These are phyloP conservation scores for Phytopythium aichiense DNA, from an alignment of 352 stramenopile species.

Conservation along the genomic window DNA sequence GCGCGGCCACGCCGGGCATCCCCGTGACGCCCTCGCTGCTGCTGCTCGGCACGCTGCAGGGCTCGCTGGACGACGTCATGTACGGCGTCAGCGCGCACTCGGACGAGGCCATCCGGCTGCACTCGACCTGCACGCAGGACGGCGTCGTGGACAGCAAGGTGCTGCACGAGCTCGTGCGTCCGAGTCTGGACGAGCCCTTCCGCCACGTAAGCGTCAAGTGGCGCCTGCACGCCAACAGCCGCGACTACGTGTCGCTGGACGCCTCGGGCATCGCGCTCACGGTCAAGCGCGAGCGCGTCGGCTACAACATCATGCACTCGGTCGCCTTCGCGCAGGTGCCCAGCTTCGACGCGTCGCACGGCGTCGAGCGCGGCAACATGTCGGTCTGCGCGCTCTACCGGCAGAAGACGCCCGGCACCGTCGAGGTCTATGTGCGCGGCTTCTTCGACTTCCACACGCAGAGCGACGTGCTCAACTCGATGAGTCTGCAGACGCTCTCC, in stretches of 20 bases:
- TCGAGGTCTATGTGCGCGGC: conserved; percentile 44
- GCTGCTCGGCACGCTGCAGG: conserved; percentile 46
- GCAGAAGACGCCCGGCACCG: conserved; percentile 34
- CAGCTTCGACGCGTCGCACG: conserved; percentile 26
- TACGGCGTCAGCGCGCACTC: conserved; percentile 40
- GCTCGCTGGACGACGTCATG: conserved; percentile 62
- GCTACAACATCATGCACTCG: conserved; percentile 54
- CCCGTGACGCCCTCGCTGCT: conserved; percentile 40
- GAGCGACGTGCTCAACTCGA: conserved; percentile 33
- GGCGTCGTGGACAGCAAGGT: conserved; percentile 47
- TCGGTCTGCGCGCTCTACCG: conserved; percentile 45
- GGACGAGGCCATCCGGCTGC: conserved; percentile 44
- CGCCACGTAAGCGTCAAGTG: conserved; percentile 48
- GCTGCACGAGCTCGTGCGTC: conserved; percentile 37
- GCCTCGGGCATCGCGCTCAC: conserved; percentile 33
- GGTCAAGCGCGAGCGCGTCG: conserved; percentile 28
- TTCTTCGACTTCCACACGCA: conserved; percentile 48
- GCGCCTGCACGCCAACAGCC: conserved; percentile 35
- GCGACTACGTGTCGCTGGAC: conserved; percentile 55
- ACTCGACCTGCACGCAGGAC: conserved; percentile 45
- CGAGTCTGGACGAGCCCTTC: conserved; percentile 38
- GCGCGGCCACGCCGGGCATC: conserved; percentile 9
- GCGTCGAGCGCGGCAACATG: conserved; percentile 43
- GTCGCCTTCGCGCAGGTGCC: conserved; percentile 43
- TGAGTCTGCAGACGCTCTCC: conserved; percentile 32